These are phyloP conservation scores for Cucurbita moschata DNA, from an alignment of 306 rosid species.

Conservation along the genomic window DNA sequence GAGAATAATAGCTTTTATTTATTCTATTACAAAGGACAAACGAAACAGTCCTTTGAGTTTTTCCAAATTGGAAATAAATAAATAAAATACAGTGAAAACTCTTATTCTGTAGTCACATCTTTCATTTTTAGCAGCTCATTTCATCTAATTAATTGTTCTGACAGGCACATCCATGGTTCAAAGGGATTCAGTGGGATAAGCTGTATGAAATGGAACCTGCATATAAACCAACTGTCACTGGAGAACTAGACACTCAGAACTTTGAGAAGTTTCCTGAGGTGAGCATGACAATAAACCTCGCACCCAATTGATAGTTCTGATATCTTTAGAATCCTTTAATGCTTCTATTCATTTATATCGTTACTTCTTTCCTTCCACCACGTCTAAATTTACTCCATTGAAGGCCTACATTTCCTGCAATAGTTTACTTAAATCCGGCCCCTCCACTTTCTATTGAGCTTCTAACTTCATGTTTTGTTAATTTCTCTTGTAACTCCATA, in stretches of 20 bases:
- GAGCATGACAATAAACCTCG: constrained; percentile 22
- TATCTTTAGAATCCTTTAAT: neutral
- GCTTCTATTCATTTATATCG: neutral
- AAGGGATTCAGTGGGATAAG: constrained; percentile 67
- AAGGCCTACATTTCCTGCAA: neutral
- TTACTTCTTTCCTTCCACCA: neutral
- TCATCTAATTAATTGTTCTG: constrained; percentile 13
- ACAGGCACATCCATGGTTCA: constrained; percentile 97
- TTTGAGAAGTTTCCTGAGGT: constrained; percentile 96
- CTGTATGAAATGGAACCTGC: constrained; percentile 94
- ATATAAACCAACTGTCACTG: constrained; percentile 63
- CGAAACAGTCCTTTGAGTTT: neutral
- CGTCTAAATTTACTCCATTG: neutral
- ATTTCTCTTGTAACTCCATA: neutral
- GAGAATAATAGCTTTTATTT: neutral
- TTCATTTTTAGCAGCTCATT: neutral
- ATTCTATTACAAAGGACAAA: neutral
- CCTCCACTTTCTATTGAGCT: neutral
- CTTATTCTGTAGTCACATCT: neutral
- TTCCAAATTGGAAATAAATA: neutral
- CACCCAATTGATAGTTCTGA: neutral
- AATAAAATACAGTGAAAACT: neutral
- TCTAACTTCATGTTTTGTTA: neutral
- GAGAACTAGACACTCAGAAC: constrained; percentile 94
- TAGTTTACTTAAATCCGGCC: neutral